phyloP scores from a whole-genome alignment of 352 stramenopile species.

The Globisporangium canariense region DNA sequence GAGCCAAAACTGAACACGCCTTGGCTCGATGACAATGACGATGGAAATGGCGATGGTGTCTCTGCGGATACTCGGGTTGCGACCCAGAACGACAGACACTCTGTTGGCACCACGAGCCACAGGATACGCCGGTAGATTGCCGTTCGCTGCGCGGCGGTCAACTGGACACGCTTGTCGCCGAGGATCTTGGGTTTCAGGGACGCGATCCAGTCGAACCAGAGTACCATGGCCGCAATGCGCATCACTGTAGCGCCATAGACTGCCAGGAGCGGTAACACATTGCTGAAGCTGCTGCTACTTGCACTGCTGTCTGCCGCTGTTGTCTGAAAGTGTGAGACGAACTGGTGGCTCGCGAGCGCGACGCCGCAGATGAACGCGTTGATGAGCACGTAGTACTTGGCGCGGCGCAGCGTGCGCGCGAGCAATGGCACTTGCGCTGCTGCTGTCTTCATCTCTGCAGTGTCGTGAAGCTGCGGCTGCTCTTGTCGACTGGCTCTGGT shows the following conservation, averaged over 20 bases:
- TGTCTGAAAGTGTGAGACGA: conserved; percentile 14
- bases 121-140: conserved; percentile 61
- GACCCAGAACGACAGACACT: conserved; percentile 64
- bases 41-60: conserved; percentile 6
- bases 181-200: conserved; percentile 68
- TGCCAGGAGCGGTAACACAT: conserved; percentile 10
- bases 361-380: conserved; percentile 79
- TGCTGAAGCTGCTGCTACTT: neutral
- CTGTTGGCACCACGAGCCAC: conserved; percentile 63
- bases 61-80: conserved; percentile 12
- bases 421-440: neutral
- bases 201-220: conserved; percentile 83
- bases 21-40: neutral
- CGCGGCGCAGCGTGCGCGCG: conserved; percentile 36
- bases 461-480: neutral
- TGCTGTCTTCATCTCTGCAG: neutral
- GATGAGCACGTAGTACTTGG: conserved; percentile 81
- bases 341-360: conserved; percentile 26
- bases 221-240: conserved; percentile 57
- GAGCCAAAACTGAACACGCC: neutral
- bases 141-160: conserved; percentile 37
- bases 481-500: neutral
- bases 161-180: conserved; percentile 43
- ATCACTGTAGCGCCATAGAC: conserved; percentile 47
- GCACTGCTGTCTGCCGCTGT: neutral